phyloP scores from a whole-genome alignment of 139 green algal species.

The Asterochloris sp. region DNA sequence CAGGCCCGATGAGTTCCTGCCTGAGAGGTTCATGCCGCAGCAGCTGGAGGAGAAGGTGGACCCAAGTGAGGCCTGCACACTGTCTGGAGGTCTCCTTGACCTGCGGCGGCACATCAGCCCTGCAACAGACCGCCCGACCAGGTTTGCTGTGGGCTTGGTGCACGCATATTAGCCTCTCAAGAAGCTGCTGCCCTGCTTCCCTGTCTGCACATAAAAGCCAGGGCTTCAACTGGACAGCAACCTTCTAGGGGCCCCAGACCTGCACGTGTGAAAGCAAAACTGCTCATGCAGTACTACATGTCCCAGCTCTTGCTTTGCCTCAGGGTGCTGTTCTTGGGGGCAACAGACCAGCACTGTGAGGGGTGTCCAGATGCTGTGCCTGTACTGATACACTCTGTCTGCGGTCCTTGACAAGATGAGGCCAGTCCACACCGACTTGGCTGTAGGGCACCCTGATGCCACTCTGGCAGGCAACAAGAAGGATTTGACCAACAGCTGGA shows the following conservation, averaged over 20 bases:
- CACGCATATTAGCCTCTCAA: not conserved
- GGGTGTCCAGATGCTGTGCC: no score
- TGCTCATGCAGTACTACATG: not conserved
- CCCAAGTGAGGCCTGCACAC: not conserved
- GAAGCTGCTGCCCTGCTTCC: not conserved
- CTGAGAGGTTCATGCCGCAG: not conserved
- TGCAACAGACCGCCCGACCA: not conserved
- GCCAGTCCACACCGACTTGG: not conserved
- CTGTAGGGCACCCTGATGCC: not conserved
- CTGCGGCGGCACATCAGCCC: not conserved
- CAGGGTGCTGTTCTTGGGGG: no score
- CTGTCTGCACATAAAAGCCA: not conserved
- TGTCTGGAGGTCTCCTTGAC: not conserved
- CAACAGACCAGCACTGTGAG: no score
- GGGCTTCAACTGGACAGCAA: no score
- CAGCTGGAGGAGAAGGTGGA: not conserved
- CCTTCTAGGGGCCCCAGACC: no score
- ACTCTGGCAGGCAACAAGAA: not conserved
- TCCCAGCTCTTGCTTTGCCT: not conserved
- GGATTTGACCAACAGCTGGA: not conserved
- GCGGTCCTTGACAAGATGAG: not conserved
- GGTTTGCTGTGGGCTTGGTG: not conserved
- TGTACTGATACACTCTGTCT: not conserved
- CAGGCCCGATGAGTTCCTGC: not conserved
- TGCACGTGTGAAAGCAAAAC: not conserved